Evolutionary conservation across 108 stramenopile genomes (phyloP), one percentile per base, ranked within the genome.

Genomic region (Nitzschia putrida): DNA sequence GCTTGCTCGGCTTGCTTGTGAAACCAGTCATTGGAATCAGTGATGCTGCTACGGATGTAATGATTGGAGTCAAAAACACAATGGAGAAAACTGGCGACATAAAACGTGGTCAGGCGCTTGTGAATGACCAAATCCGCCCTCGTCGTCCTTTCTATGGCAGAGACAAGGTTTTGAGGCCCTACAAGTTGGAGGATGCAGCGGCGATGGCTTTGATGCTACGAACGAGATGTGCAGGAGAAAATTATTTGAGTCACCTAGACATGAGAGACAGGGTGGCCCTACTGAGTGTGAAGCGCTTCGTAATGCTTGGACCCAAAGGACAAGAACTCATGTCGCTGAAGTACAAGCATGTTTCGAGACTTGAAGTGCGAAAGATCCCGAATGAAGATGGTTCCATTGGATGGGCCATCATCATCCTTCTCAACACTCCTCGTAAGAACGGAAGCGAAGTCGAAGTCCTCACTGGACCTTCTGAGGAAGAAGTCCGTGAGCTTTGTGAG

Each of bases 11-110:
- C 16, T 53, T 97, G 49, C 71, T 97, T 58, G 92, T 95, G 20
- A 97, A 97, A 74, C 96, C 96, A 8, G 85, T 95, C 10, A 94
- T 97, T 61, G 96, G 96, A n/a, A 68, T 94, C 18, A 83, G 90
- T 9, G 96, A 97, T 66, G 93, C 90, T 2, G 87, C 90, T 7
- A 89, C 90, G 16, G 96, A 97, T 63, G 88, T 95, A 8, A 83
- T 97, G 78, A 88, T 89, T 65, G 96, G 96, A 39, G 88, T 88
- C 21, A 83, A 90, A 71, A 85, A 79, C 26, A 71, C 79, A 41
- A 73, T 87, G 21, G 86, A 90, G 34, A 81, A 78, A 10, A 69
- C 44, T n/a, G 84, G 69, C 0, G 68, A 51, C 9, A 57, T 72
- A 12, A 72, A 52, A 29, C 25, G 69, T 14, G 60, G 53, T 26